Base-by-base conservation (phyloP, 2,329 filamentous ascomycete species). In the Coniella vitis region DNA sequence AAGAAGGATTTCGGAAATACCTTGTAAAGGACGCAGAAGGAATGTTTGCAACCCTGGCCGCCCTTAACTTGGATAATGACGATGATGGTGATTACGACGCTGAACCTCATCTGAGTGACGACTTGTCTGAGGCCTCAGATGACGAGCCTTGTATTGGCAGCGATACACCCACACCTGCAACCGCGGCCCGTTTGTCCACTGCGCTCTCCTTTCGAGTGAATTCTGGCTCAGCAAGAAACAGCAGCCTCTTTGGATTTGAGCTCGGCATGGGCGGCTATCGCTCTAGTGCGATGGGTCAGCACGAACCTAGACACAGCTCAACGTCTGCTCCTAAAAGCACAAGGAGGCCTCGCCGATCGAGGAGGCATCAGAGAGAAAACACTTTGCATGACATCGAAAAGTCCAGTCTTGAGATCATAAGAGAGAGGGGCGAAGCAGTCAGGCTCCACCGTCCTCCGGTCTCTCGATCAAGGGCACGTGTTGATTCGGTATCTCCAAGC, bases 1-100 rank as follows among this genome's bases (percentile, higher is more conserved):
- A 90, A 57, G 72, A 86, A 56, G 91, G 90, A 0, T 77, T 79
- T 52, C 75, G 79, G 20, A 69, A 69, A 38, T 69, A 78, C 2
- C 63, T 91, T 4, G 72, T 74, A 19, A 61, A 63, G 14, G 64
- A 70, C 20, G 54, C 57, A 19, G 63, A 61, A 4, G 73, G 76
- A 2, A 57, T 70, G 0, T 79, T 84, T 58, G 66, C 71, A 1
- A 62, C 66, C 0, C 63, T 78, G 19, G 48, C 68, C 2, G 55
- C 65, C 1, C 52, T 55, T 7, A 53, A 53, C 7, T 46, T 60
- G 14, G 48, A 52, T 35, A 48, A 45, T 2, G 47, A 54, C 38
- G 9, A 22, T 19, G 35, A 52, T 35, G 48, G 44, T 2, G 47
- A 54, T 38, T 9, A 22, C 17, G 35, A 38, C 5, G 51, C 44